Base-by-base conservation (phyloP, 805 yeast genomes). In the Hanseniaspora mollemarum region DNA sequence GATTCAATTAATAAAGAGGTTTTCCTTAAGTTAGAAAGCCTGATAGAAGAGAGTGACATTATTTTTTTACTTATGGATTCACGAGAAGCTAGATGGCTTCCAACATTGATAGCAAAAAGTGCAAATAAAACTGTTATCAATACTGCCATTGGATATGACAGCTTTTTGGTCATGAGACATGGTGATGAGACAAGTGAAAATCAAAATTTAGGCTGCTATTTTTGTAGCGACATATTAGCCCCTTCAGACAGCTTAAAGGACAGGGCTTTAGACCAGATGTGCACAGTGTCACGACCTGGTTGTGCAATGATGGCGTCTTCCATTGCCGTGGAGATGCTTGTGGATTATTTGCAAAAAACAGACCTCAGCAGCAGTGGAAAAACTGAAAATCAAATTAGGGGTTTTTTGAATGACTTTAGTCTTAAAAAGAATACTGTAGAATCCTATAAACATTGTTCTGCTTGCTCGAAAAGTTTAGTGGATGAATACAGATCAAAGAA, bases 281-380 rank as follows among this genome's bases (percentile, higher is more conserved):
- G 99, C 61, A 92, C 99, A 0, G 98, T 92, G 1, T 92, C 98
- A 0, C 71, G 98, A 37, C 97, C 99, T 0, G 98, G 99, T 0
- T 88, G 83, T 1, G 95, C 99, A 0, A 68, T 83, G 58, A 68
- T 87, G 66, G 96, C 97, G 0, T 76, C 95, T 0, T 78, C 96
- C 0, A 67, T 81, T 33, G 94, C 94, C 0, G 94, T 85, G 0
- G 98, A 92, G 62, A 66, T 92, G 5, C 60, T 87, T 54, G 83
- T 84, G 0, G 77, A 92, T 1, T 54, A 85, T 0, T 58, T 86
- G 36, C 96, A 90, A 62, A 82, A 81, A 57, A 35, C 18, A 6
- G 29, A 28, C 2, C 5, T 25, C 7, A 15, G 21, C 12, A 78
- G 78, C 0, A 62, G 66, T 5, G 21, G 15, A 16, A 69, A 70